Percentiles rank a stretch among this genome's conserved stretches.
Evolutionary conservation across 2,329 filamentous ascomycete genomes (phyloP).

Genomic region (Talaromyces sp.): DNA sequence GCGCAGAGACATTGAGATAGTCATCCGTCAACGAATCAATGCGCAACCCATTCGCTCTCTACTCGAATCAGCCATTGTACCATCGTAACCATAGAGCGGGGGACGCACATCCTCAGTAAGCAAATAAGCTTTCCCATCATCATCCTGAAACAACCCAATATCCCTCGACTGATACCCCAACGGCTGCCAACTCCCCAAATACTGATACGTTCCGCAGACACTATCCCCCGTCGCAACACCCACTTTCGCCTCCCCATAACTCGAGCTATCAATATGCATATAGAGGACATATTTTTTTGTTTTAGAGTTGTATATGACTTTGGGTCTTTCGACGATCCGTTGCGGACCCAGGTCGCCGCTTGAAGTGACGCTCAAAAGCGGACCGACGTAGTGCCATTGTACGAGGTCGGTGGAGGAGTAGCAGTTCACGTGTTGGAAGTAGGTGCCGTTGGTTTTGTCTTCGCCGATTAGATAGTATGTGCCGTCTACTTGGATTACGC

Average conservation of each 20-base stretch:
- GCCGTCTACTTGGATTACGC: slow-evolving; percentile 58
- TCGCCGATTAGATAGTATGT: slow-evolving; percentile 69
- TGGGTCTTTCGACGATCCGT: slow-evolving; percentile 65
- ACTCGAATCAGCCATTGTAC: neutral
- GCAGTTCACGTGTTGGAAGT: slow-evolving; percentile 66
- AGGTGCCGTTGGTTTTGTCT: slow-evolving; percentile 63
- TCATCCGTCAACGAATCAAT: slow-evolving; percentile 45
- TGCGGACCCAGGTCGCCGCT: slow-evolving; percentile 60
- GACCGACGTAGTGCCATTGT: slow-evolving; percentile 62
- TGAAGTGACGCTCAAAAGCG: slow-evolving; percentile 55
- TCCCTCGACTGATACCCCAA: slow-evolving; percentile 56
- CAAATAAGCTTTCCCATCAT: slow-evolving; percentile 61
- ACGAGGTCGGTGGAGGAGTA: slow-evolving; percentile 64
- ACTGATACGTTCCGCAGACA: slow-evolving; percentile 62
- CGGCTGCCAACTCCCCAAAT: slow-evolving; percentile 44
- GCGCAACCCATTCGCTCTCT: slow-evolving; percentile 14
- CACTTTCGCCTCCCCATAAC: slow-evolving; percentile 63
- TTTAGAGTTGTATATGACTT: slow-evolving; percentile 66
- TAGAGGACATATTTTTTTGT: slow-evolving; percentile 67
- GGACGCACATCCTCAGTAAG: slow-evolving; percentile 60
- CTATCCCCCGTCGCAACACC: slow-evolving; percentile 61
- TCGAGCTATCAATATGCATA: slow-evolving; percentile 64
- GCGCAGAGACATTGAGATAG: slow-evolving; percentile 53
- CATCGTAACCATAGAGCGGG: neutral
- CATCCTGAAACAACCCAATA: slow-evolving; percentile 62